A percentile compares a stretch with the other conserved stretches of the same genome.
Conservation (phyloP, 139 green algal species). For the Asterochloris erici region DNA sequence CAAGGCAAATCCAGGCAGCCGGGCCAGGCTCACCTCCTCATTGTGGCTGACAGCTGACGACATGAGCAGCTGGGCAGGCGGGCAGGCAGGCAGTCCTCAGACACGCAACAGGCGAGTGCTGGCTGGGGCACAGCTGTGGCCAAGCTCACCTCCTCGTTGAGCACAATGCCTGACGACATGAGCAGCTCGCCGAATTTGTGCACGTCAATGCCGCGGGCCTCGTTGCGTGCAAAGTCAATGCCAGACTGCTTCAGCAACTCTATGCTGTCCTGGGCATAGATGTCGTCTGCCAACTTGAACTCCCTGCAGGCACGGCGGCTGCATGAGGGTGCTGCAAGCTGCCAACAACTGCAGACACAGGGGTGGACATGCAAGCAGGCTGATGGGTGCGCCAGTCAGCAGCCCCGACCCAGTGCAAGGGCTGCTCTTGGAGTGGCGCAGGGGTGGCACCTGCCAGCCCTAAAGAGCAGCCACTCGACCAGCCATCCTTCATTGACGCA, state of each 20-base stretch:
- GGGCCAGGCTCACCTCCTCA: not conserved
- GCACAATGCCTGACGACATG: slow-evolving; percentile 93
- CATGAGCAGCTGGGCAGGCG: not conserved
- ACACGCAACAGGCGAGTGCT: not conserved
- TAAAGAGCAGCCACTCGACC: too few species aligned
- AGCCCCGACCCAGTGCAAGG: too few species aligned
- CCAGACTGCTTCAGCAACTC: slow-evolving; percentile 93
- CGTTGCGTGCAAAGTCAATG: slow-evolving; percentile 94
- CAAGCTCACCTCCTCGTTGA: slow-evolving; percentile 84
- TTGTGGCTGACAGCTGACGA: not conserved
- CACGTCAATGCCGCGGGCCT: slow-evolving; percentile 89
- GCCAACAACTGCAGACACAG: too few species aligned
- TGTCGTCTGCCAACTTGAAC: slow-evolving; percentile 90
- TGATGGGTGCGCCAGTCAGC: too few species aligned
- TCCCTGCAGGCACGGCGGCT: slow-evolving; percentile 46
- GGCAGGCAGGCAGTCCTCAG: not conserved
- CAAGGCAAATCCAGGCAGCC: not conserved
- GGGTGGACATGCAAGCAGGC: too few species aligned
- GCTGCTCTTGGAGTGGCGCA: too few species aligned
- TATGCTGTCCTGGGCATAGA: slow-evolving; percentile 97
- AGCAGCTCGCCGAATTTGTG: slow-evolving; percentile 94
- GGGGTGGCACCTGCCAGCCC: too few species aligned
- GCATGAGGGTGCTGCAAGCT: too few species aligned
- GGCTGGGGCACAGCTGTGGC: too few species aligned
- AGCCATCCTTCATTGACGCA: too few species aligned